Evolutionary conservation across 1,284 basidiomycete species (phyloP).

Genomic region (Laetiporus sulphureus): DNA sequence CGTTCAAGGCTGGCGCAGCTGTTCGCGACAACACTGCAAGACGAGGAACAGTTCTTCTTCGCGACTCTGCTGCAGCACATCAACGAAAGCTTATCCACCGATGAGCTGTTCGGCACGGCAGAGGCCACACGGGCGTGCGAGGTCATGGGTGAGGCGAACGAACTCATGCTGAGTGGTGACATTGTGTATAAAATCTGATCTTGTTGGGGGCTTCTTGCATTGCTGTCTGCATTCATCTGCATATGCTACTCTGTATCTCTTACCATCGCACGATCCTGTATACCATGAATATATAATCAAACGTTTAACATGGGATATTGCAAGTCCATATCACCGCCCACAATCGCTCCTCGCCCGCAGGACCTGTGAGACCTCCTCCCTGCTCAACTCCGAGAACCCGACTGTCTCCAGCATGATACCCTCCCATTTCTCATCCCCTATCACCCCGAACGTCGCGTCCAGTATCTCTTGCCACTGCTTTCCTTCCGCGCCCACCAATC

Average conservation of each 20-base stretch:
- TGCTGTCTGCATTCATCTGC: too few relatives aligned
- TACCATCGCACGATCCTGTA: too few relatives aligned
- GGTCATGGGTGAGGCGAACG: constrained; percentile 77
- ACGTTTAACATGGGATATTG: not conserved
- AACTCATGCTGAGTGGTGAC: constrained; percentile 84
- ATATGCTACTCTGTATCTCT: too few relatives aligned
- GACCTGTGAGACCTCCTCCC: constrained; percentile 46
- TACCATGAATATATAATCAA: too few relatives aligned
- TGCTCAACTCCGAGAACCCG: constrained; percentile 42
- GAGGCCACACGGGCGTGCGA: constrained; percentile 77
- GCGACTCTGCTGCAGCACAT: constrained; percentile 67
- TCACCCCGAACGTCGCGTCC: constrained; percentile 38
- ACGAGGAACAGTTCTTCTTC: constrained; percentile 73
- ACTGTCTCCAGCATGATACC: constrained; percentile 35
- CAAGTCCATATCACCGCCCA: constrained; percentile 15
- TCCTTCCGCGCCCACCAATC: constrained; percentile 54
- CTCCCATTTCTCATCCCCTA: constrained; percentile 32
- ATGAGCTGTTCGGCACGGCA: constrained; percentile 68
- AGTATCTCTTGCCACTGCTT: constrained; percentile 38
- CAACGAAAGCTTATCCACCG: constrained; percentile 71
- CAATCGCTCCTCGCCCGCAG: constrained; percentile 41
- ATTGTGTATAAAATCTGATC: constrained; percentile 65
- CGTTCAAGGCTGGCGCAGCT: constrained; percentile 65
- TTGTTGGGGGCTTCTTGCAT: not conserved
- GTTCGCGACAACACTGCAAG: constrained; percentile 62